Conservation (phyloP, 768 basidiomycete species). For the Tylopilus subfusipes region DNA sequence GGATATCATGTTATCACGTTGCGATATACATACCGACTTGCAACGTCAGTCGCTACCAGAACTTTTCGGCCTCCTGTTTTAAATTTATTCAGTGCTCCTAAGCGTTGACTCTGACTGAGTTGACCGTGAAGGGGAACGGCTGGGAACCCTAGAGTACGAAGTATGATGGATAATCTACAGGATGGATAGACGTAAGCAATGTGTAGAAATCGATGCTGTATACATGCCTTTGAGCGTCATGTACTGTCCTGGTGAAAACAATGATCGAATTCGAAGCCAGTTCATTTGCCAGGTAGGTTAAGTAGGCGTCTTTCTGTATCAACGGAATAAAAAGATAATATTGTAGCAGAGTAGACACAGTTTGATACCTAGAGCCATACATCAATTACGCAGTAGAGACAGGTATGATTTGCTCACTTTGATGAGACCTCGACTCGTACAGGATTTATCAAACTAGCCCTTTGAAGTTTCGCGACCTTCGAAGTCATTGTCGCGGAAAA, state of each 20-base stretch:
- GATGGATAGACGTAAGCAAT: not conserved
- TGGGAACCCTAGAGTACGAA: conserved; percentile 88
- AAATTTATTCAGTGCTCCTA: conserved; percentile 93
- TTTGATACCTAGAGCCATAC: conserved; percentile 74
- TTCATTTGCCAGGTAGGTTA: conserved; percentile 85
- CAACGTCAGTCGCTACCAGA: conserved; percentile 94
- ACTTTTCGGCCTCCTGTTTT: conserved; percentile 90
- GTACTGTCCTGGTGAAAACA: conserved; percentile 93
- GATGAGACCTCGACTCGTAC: conserved; percentile 88
- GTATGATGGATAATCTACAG: conserved; percentile 75
- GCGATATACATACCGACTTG: conserved; percentile 63
- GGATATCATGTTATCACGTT: not conserved
- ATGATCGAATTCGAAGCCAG: conserved; percentile 92
- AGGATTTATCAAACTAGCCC: conserved; percentile 92
- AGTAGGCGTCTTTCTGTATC: conserved; percentile 86
- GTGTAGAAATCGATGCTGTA: not conserved
- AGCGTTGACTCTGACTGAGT: conserved; percentile 86
- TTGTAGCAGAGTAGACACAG: conserved; percentile 91
- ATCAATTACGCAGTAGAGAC: not conserved
- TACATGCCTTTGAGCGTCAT: conserved; percentile 78
- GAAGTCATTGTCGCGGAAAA: conserved; percentile 99
- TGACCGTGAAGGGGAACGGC: conserved; percentile 96
- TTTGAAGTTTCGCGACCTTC: conserved; percentile 93
- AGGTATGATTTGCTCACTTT: conserved; percentile 55
- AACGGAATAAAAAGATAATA: conserved; percentile 94